Evolutionary conservation across 129 eudicot genomes (phyloP).

Genomic region (Mikania micrantha): DNA sequence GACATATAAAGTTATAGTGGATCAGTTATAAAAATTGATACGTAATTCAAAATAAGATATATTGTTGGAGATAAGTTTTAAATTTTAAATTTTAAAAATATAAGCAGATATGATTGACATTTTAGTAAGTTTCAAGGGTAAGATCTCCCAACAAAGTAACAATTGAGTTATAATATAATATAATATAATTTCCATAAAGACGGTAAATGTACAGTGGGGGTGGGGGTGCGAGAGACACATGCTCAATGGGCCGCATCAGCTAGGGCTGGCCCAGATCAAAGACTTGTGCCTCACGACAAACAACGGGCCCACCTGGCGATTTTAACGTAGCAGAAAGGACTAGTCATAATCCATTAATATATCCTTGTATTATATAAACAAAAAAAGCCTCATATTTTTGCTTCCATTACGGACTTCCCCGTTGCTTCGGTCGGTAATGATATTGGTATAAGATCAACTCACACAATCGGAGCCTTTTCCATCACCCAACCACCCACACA

Average conservation of each 20-base stretch:
- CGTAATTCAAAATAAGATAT: no score
- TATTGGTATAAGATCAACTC: neutral
- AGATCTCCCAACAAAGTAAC: no score
- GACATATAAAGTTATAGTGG: no score
- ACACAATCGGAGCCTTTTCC: neutral
- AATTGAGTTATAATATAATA: no score
- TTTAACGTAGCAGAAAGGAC: conserved; percentile 16
- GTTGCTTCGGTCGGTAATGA: neutral
- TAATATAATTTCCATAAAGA: neutral
- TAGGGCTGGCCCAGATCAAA: neutral
- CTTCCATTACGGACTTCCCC: conserved; percentile 12
- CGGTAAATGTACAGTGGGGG: neutral
- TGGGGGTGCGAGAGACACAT: neutral
- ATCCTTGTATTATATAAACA: neutral
- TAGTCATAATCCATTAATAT: neutral
- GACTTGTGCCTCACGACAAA: conserved; percentile 5
- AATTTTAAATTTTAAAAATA: no score
- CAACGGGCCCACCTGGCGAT: conserved; percentile 8
- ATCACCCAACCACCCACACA: conserved; percentile 12
- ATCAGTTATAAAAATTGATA: no score
- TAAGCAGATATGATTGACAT: no score
- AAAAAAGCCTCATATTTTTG: conserved; percentile 11
- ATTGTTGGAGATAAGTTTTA: no score
- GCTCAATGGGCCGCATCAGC: neutral
- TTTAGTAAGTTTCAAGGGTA: no score